Conservation (phyloP, 495 filamentous ascomycete genomes). For the Viridothelium virens region DNA sequence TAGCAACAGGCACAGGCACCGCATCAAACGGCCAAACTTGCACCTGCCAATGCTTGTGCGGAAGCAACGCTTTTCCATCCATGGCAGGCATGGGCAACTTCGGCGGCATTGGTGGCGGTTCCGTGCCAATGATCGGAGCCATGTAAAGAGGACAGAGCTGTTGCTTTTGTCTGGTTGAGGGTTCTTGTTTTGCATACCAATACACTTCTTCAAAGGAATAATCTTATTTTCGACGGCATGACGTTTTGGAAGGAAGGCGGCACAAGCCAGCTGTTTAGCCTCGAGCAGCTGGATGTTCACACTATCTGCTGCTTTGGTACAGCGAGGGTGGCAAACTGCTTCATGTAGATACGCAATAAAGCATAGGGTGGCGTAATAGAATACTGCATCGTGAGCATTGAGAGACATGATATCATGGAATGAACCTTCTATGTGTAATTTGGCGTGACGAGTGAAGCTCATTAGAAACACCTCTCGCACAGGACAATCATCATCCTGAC, state of each 20-base stretch:
- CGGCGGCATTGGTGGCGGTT: constrained; percentile 18
- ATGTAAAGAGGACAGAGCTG: neutral
- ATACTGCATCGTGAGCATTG: neutral
- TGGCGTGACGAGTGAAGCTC: neutral
- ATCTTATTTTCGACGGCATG: constrained; percentile 5
- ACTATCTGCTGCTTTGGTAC: constrained; percentile 11
- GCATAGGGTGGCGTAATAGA: constrained; percentile 10
- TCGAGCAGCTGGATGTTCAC: constrained; percentile 10
- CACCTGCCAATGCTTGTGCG: constrained; percentile 29
- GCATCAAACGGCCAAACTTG: constrained; percentile 23
- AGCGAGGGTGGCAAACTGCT: constrained; percentile 10
- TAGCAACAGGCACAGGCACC: constrained; percentile 20
- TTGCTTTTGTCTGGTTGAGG: neutral
- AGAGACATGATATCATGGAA: neutral
- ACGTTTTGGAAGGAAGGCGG: neutral
- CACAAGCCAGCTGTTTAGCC: neutral
- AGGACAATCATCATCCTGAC: neutral
- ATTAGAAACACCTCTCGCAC: neutral
- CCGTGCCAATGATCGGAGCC: neutral
- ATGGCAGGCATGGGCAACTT: constrained; percentile 23
- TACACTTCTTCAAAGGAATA: neutral
- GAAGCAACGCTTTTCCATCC: constrained; percentile 26
- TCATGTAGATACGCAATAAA: constrained; percentile 6
- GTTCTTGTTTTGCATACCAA: neutral
- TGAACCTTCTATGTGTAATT: neutral